Evolutionary conservation across 306 rosid genomes (phyloP), one percentile per base, ranked within the genome.

Genomic region (Trifolium dubium): DNA sequence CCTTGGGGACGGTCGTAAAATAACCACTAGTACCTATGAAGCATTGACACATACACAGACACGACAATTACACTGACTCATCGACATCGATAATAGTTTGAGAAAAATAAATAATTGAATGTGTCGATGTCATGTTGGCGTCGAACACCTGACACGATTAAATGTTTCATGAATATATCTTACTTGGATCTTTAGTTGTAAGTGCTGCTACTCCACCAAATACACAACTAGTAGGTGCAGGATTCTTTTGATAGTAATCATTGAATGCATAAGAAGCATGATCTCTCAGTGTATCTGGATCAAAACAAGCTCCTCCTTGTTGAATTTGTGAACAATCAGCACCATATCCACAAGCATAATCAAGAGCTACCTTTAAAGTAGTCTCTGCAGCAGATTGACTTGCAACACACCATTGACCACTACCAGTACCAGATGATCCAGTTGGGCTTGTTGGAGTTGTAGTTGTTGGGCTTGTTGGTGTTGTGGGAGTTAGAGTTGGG

Each of bases 191-290:
- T 50, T 86, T 89, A 86, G 40, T 87, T 75, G 83, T 65, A 17
- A 86, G 88, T 62, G 85, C 84, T 59, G 99, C 99, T 35, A 89
- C 59, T 83, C 99, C 99, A 64, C 98, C 99, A 51, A 95, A 95
- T 75, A 66, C 88, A 58, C 99, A 95, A 82, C 99, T 95, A 12
- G 99, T 92, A 46, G 98, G 89, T 28, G 88, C 79, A 35, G 98
- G 96, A 85, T 95, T 88, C 88, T 90, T 95, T 83, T 88, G 96
- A 82, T 88, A 95, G 76, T 90, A 95, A 59, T 81, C 79, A 67
- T 95, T 92, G 89, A 95, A 95, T 79, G 99, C 99, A 67, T 86
- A 95, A 64, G 99, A 90, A 81, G 98, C 99, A 13, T 95, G 99
- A 40, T 88, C 96, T 37, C 72, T 88, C 17, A 86, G 50, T 4